phyloP scores from a whole-genome alignment of 352 stramenopile genomes.

The Phytophthora megakarya region DNA sequence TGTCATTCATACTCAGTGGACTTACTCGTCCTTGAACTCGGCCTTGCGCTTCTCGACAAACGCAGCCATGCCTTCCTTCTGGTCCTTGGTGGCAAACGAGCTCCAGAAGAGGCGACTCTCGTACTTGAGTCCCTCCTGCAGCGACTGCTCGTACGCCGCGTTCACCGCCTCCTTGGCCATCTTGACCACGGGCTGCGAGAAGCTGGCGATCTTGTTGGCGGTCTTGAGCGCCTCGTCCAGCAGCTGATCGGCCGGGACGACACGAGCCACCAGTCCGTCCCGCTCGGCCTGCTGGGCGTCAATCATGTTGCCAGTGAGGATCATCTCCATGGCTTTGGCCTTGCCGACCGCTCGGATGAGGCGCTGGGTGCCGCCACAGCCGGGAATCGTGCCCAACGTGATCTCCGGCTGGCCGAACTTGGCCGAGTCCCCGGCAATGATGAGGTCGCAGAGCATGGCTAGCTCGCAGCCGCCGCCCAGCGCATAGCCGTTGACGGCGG shows the following conservation, averaged over 20 bases:
- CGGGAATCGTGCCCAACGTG: constrained; percentile 97
- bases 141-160: constrained; percentile 90
- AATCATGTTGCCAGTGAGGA: constrained; percentile 98
- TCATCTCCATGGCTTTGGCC: constrained; percentile 99
- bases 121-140: constrained; percentile 95
- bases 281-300: constrained; percentile 94
- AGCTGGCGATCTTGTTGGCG: constrained; percentile 95
- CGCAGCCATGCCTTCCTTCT: constrained; percentile 96
- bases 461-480: constrained; percentile 98
- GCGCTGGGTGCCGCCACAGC: constrained; percentile 95
- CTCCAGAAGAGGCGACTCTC: constrained; percentile 98
- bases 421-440: constrained; percentile 95
- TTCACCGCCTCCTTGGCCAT: constrained; percentile 98
- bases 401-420: constrained; percentile 99
- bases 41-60: constrained; percentile 98
- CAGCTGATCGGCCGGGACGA: constrained; percentile 92
- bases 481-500: constrained; percentile 98
- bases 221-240: constrained; percentile 96
- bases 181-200: constrained; percentile 95
- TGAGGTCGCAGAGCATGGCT: constrained; percentile 99
- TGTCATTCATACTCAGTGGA: too few relatives aligned
- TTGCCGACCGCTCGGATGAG: constrained; percentile 98
- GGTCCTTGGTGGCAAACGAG: constrained; percentile 95
- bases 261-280: constrained; percentile 93
- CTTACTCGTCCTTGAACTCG: constrained; percentile 95